phyloP scores from a whole-genome alignment of 2,329 filamentous ascomycete species.

The Xylariaceae sp. region DNA sequence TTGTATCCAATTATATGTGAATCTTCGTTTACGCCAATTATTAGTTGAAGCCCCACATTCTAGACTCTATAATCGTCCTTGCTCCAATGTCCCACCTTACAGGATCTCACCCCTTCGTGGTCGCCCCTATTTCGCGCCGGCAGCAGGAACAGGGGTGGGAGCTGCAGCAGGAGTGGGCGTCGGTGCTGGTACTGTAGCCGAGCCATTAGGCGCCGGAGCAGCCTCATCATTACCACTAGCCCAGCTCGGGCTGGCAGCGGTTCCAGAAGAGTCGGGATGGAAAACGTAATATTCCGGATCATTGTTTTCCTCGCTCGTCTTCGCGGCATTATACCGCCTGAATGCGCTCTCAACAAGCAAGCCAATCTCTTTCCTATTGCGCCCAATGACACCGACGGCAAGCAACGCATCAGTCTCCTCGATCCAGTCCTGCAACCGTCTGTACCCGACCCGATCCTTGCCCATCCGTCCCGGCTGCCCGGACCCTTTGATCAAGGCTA shows the following conservation, averaged over 20 bases:
- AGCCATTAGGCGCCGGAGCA: no score
- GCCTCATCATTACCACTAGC: neutral
- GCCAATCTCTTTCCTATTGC: conserved; percentile 40
- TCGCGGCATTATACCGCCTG: conserved; percentile 41
- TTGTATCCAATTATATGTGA: no score
- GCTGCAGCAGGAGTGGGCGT: no score
- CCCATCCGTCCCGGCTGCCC: conserved; percentile 45
- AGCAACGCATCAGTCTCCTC: conserved; percentile 49
- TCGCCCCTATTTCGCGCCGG: no score
- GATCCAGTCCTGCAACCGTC: conserved; percentile 49
- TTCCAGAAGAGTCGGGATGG: no score
- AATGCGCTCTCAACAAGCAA: conserved; percentile 40
- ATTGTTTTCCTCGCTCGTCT: conserved; percentile 40
- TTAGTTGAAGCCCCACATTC: no score
- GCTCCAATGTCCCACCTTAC: no score
- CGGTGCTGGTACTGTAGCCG: no score
- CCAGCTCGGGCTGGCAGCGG: conserved; percentile 15
- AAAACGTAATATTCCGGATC: conserved; percentile 36
- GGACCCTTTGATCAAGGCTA: conserved; percentile 52
- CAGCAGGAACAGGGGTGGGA: no score
- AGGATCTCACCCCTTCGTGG: no score
- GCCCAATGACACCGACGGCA: conserved; percentile 39
- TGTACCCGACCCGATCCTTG: conserved; percentile 44
- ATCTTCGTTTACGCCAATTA: no score
- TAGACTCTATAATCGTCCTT: no score